phyloP scores from a whole-genome alignment of 495 filamentous ascomycete genomes.

The Pyrenula massariospora region DNA sequence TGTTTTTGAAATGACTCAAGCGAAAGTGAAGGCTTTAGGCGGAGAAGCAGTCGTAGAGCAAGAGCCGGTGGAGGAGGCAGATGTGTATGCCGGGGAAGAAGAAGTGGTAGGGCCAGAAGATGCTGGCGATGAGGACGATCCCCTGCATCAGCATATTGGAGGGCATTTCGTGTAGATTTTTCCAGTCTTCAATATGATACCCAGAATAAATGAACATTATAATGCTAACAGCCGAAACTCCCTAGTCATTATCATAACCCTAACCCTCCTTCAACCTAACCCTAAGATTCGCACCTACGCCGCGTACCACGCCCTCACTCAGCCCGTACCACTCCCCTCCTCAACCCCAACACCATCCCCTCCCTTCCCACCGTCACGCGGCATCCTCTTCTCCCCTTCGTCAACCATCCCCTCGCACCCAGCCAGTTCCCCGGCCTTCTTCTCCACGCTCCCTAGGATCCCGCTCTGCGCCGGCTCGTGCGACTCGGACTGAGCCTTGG shows the following conservation, averaged over 20 bases:
- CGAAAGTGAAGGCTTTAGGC: conserved; percentile 58
- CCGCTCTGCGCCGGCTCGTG: background rate
- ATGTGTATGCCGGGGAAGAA: conserved; percentile 22
- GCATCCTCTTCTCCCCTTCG: background rate
- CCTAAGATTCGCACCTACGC: no score
- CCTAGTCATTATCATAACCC: no score
- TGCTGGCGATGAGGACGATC: conserved; percentile 20
- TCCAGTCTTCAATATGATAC: no score
- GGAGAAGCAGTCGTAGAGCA: conserved; percentile 23
- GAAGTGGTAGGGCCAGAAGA: conserved; percentile 35
- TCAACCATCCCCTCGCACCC: background rate
- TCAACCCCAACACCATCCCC: background rate
- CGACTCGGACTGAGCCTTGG: background rate
- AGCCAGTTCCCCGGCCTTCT: background rate
- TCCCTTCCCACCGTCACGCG: background rate
- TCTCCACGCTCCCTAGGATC: background rate
- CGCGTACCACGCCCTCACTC: no score
- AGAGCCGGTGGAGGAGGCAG: conserved; percentile 22
- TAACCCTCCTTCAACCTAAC: no score
- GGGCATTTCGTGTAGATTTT: background rate
- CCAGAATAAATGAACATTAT: no score
- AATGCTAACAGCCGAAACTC: no score
- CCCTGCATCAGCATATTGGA: conserved; percentile 23
- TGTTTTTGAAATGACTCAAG: conserved; percentile 91
- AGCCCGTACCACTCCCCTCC: no score